Percentiles rank a stretch among this genome's conserved stretches.
These are phyloP conservation scores for Orbilia blumenaviensis DNA, from an alignment of 2,329 filamentous ascomycete species.

Conservation along the genomic window DNA sequence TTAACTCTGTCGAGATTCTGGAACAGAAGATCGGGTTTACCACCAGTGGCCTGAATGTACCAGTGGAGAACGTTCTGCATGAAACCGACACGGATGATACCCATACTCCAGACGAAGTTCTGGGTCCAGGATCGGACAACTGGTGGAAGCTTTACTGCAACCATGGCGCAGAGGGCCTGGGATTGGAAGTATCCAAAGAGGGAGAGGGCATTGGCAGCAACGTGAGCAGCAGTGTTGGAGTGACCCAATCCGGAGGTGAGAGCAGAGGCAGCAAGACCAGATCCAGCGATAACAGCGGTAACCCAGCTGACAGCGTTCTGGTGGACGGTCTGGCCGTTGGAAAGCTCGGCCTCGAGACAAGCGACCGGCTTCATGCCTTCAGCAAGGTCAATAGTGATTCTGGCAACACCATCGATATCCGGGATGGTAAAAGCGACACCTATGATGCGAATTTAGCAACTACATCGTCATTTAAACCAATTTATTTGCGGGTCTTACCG, in stretches of 20 bases:
- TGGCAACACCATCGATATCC: slow-evolving; percentile 86
- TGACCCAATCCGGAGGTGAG: slow-evolving; percentile 90
- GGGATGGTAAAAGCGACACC: slow-evolving; percentile 87
- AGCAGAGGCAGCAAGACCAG: slow-evolving; percentile 84
- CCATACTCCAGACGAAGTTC: slow-evolving; percentile 98
- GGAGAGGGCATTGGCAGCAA: slow-evolving; percentile 92
- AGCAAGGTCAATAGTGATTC: slow-evolving; percentile 79
- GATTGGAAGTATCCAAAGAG: slow-evolving; percentile 94
- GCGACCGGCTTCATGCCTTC: slow-evolving; percentile 70
- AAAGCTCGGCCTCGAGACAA: slow-evolving; percentile 86
- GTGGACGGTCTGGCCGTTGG: slow-evolving; percentile 92
- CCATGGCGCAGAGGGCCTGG: slow-evolving; percentile 89
- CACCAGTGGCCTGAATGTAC: slow-evolving; percentile 94
- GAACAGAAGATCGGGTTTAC: slow-evolving; percentile 80
- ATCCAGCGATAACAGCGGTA: slow-evolving; percentile 84
- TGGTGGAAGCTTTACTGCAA: slow-evolving; percentile 80
- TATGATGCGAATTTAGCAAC: slow-evolving; percentile 56
- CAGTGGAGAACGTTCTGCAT: slow-evolving; percentile 89
- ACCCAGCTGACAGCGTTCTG: slow-evolving; percentile 88
- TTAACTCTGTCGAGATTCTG: slow-evolving; percentile 78
- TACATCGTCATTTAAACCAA: neutral
- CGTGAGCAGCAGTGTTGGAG: slow-evolving; percentile 91
- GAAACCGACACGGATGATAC: slow-evolving; percentile 86
- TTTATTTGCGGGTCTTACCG: slow-evolving; percentile 62
- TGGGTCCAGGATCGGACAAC: slow-evolving; percentile 94